These are phyloP conservation scores for Saprolegnia parasitica DNA, from an alignment of 352 stramenopile species.

Conservation along the genomic window DNA sequence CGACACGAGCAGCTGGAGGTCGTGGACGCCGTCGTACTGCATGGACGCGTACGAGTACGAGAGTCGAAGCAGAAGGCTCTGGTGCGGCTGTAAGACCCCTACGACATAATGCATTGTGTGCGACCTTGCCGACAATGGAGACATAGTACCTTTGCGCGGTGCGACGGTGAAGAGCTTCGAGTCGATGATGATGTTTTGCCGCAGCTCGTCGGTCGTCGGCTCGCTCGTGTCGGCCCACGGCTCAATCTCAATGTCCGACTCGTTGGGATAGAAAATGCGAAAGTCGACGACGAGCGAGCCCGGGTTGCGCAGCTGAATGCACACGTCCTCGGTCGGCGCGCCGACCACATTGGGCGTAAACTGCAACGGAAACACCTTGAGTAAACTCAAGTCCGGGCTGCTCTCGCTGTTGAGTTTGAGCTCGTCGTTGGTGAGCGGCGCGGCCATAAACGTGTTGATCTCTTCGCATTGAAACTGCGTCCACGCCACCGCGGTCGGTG, in stretches of 20 bases:
- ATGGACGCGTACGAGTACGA: slow-evolving; percentile 66
- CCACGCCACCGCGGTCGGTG: slow-evolving; percentile 55
- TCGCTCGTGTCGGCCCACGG: slow-evolving; percentile 88
- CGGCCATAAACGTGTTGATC: slow-evolving; percentile 59
- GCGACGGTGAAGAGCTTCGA: slow-evolving; percentile 64
- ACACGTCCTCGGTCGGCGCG: slow-evolving; percentile 50
- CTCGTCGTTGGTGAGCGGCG: slow-evolving; percentile 43
- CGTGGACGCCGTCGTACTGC: slow-evolving; percentile 75
- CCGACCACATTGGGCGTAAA: slow-evolving; percentile 74
- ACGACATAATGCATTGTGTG: too few relatives aligned
- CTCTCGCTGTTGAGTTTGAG: slow-evolving; percentile 34
- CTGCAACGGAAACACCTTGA: slow-evolving; percentile 56
- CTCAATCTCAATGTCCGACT: slow-evolving; percentile 90
- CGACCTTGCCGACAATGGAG: too few relatives aligned
- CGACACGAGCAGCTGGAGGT: slow-evolving; percentile 80
- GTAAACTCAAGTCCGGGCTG: slow-evolving; percentile 27
- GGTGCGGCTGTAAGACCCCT: slow-evolving; percentile 40
- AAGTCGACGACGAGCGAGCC: slow-evolving; percentile 82
- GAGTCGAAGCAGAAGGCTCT: slow-evolving; percentile 61
- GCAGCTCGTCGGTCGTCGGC: slow-evolving; percentile 71
- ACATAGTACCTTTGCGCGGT: slow-evolving; percentile 42
- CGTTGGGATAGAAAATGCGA: slow-evolving; percentile 84
- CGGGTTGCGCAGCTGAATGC: slow-evolving; percentile 82
- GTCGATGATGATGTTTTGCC: slow-evolving; percentile 75
- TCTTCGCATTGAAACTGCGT: slow-evolving; percentile 64